Conservation (phyloP, 371 early-diverging fungal species). For the Mucor plumbeus region DNA sequence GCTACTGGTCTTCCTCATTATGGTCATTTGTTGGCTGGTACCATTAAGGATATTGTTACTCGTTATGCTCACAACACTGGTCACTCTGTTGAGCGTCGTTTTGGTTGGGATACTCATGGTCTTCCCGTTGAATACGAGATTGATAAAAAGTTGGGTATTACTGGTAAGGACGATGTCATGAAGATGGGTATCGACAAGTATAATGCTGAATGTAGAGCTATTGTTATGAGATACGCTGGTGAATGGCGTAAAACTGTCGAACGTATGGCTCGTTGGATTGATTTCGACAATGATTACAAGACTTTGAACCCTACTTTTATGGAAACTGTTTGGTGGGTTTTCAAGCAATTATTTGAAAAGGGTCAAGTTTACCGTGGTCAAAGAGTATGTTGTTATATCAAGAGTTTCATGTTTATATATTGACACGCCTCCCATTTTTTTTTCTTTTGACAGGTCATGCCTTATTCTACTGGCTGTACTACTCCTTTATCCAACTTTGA, state of each 20-base stretch:
- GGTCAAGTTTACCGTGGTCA: conserved; percentile 98
- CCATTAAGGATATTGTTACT: conserved; percentile 99
- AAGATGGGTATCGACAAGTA: conserved; percentile 99
- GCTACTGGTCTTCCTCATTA: conserved; percentile 99
- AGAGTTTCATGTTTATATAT: background rate
- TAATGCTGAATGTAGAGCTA: conserved; percentile 98
- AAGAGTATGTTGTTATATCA: conserved; percentile 42
- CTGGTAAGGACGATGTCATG: conserved; percentile 90
- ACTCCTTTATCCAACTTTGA: conserved; percentile 99
- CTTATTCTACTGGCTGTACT: conserved; percentile 96
- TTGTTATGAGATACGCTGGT: conserved; percentile 97
- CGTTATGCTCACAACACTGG: conserved; percentile 98
- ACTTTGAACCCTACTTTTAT: conserved; percentile 71
- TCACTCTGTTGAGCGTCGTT: conserved; percentile 98
- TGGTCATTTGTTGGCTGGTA: conserved; percentile 99
- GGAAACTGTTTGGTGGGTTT: conserved; percentile 92
- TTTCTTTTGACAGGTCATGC: conserved; percentile 84
- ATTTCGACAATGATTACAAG: conserved; percentile 99
- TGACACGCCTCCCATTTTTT: background rate
- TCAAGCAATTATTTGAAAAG: conserved; percentile 97
- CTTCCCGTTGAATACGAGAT: conserved; percentile 99
- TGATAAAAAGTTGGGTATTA: conserved; percentile 97
- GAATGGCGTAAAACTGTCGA: conserved; percentile 99
- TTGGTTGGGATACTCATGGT: conserved; percentile 99
- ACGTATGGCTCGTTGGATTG: conserved; percentile 99